Base-by-base conservation (phyloP, 106 monocot species). In the Allium cepa region DNA sequence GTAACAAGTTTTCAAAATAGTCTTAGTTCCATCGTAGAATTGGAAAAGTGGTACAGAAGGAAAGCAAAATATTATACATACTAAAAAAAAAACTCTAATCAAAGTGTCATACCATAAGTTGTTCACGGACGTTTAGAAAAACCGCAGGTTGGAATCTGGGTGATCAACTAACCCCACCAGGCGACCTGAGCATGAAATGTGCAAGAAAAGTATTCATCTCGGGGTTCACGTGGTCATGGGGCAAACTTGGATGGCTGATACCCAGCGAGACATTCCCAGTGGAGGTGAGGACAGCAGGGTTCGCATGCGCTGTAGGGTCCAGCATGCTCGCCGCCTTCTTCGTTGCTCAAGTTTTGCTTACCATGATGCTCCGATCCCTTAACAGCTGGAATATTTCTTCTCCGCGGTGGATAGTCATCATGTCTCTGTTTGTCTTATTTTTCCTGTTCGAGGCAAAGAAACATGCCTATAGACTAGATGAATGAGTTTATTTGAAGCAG, bases 381-480 rank as follows among this genome's bases (percentile, higher is more conserved):
- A 28, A 53, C 57, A 14, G 60, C 77, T 57, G 72, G 63, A 7
- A 75, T 81, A 22, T 81, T 58, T 81, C 11, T 71, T 81, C 26
- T 81, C 77, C 69, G 68, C 77, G 4, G 55, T 45, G 77, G 62
- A 77, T 81, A 57, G 18, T 81, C 26, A 17, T 81, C 28, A 81
- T 77, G 81, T 47, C 63, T 2, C 10, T 72, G 9, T 81, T 77
- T 69, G 50, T 69, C 11, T 57, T 58, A 18, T 73, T 69, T 63
- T 64, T 83, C 13, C 59, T 83, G 10, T 71, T 79, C 10, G 78
- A 79, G 75, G 78, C 83, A 7, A 7, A 83, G 78, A 72, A 79
- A 76, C 22, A 57, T 83, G 10, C 83, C 83, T 49, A 83, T 79
- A 12, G 83, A 83, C 53, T 79, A 83, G 72, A 83, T 79, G 79